Percentiles rank a stretch among this genome's conserved stretches.
Evolutionary conservation across 176 grass and related monocot species (phyloP).

Genomic region (Oryza brachyantha): DNA sequence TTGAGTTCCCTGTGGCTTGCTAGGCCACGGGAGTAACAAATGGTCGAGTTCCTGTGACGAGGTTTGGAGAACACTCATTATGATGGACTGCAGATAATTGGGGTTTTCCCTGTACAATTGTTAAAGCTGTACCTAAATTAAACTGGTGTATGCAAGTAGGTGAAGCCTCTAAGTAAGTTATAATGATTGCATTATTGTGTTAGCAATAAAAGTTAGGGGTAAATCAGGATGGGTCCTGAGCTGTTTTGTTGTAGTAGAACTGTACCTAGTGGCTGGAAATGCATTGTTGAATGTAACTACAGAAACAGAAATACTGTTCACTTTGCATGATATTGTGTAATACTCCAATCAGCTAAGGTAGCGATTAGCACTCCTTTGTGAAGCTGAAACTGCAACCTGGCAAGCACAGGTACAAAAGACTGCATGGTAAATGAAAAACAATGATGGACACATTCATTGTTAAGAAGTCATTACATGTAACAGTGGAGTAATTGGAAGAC

Average conservation of each 20-base stretch:
- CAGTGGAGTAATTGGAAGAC: too few relatives aligned
- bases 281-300: conserved; percentile 3
- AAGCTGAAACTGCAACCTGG: background rate
- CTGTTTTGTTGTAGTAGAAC: background rate
- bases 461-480: too few relatives aligned
- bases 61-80: background rate
- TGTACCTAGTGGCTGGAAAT: conserved; percentile 4
- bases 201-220: conserved; percentile 34
- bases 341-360: background rate
- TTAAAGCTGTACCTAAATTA: conserved; percentile 33
- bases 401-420: background rate
- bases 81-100: background rate
- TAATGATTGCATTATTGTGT: conserved; percentile 29
- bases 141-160: conserved; percentile 37
- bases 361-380: background rate
- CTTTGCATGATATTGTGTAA: background rate
- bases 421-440: background rate
- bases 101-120: conserved; percentile 20
- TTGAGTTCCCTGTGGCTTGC: conserved; percentile 75
- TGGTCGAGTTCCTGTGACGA: background rate
- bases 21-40: conserved; percentile 47
- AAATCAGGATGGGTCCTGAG: conserved; percentile 2
- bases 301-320: background rate
- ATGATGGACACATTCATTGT: too few relatives aligned
- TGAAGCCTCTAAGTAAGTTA: conserved; percentile 31